Evolutionary conservation across 805 yeast species (phyloP).

Genomic region (Pichia phayaonensis): DNA sequence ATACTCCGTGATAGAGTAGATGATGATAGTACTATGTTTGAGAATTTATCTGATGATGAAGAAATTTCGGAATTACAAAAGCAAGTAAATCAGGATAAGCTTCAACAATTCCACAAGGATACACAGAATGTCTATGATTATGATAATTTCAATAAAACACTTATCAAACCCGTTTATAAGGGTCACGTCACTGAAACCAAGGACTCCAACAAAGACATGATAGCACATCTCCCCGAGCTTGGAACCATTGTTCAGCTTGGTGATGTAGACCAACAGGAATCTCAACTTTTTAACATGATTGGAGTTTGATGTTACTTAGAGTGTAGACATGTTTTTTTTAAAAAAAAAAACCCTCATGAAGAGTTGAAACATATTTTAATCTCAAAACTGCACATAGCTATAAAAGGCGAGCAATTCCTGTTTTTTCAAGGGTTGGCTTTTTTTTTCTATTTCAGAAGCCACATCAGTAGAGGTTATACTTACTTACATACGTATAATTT

Average conservation of each 20-base stretch:
- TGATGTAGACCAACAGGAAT: conserved; percentile 25
- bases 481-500: conserved; percentile 43
- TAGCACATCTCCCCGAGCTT: conserved; percentile 7
- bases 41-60: conserved; percentile 27
- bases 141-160: conserved; percentile 43
- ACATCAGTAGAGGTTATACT: conserved; percentile 83
- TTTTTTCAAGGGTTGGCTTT: not conserved
- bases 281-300: conserved; percentile 22
- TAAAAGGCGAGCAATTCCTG: conserved; percentile 6
- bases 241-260: conserved; percentile 27
- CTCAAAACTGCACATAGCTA: not conserved
- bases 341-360: conserved; percentile 8
- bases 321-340: no score
- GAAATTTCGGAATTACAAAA: conserved; percentile 29
- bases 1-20: conserved; percentile 40
- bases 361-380: not conserved
- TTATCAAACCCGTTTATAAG: conserved; percentile 37
- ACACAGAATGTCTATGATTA: conserved; percentile 48
- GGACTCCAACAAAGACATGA: not conserved
- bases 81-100: conserved; percentile 31
- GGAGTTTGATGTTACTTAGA: conserved; percentile 13
- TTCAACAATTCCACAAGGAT: conserved; percentile 25
- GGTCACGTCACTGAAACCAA: conserved; percentile 5
- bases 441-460: conserved; percentile 25
- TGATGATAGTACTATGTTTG: conserved; percentile 17